Base-by-base conservation (phyloP, 1,284 basidiomycete genomes). In the Cryptococcus jaspeensis region DNA sequence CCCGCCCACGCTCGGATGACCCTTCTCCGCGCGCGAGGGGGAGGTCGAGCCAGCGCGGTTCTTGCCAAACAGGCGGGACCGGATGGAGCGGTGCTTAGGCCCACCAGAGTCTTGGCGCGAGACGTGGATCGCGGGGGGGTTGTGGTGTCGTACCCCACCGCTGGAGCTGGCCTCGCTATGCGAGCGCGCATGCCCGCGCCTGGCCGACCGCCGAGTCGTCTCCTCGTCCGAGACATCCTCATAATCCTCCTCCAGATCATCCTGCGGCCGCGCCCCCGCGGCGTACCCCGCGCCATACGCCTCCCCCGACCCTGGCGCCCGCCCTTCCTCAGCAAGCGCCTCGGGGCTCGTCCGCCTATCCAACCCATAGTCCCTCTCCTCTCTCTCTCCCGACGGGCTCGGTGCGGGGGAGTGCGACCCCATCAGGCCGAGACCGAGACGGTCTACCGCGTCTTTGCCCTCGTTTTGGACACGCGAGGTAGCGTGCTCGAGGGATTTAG, bases 371-470 rank as follows among this genome's bases (percentile, higher is more conserved):
- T 32, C 28, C 28, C 28, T 32, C 5, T 32, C 28, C 28, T 32
- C 28, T 9, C 28, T 32, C 5, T 32, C 28, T 9, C 9, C 28
- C 20, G 51, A 36, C 16, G 51, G 42, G 8, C 41, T 35, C 9
- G 28, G 22, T 4, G 11, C 25, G 15, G 38, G 28, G 11, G 41
- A 23, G 12, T 35, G 39, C 12, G 53, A 52, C 23, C 48, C 52
- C 59, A 63, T 63, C n/a, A 66, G 38, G 15, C 61, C 64, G 16
- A 64, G 43, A 20, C 70, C 69, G 9, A 72, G 56, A 25, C 52
- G 38, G 43, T 73, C 71, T 20, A 70, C 57, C 9, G 66, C 64
- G 23, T 70, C 59, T 41, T 55, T 54, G 11, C 67, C 69, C 2
- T 61, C 59, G 47, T 69, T 59, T 22, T 58, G 56, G 5, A 70